Base-by-base conservation (phyloP, 176 grass and related monocot species). In the Metroxylon sagu region DNA sequence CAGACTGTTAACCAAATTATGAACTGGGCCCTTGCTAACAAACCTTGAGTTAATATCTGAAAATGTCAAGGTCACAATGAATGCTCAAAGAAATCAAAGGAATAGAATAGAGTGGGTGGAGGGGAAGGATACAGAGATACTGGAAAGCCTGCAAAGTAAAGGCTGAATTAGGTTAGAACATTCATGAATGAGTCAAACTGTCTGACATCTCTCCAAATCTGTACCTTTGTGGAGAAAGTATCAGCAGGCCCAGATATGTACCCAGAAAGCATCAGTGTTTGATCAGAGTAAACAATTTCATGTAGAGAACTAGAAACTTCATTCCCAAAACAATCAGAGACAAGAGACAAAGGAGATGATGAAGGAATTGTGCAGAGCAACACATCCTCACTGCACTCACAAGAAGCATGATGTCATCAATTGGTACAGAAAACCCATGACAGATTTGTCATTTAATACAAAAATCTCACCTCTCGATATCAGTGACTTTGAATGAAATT, bases 11-110 rank as follows among this genome's bases (percentile, higher is more conserved):
- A 97, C 73, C 72, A 85, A 80, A 75, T 91, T 88, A 79, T 97
- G 87, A 69, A 97, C 80, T 35, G 72, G 78, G 55, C 68, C 77
- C 68, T 76, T 88, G 76, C 72, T 80, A 57, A 97, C 72, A 30
- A 88, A 88, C 79, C 92, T 97, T 56, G 78, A 91, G 81, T 97
- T 97, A 61, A 97, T 87, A 71, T 90, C 92, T 97, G 50, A 76
- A 50, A 52, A 70, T 65, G 74, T 86, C 70, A 86, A 89, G 80
- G 62, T 69, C 56, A 43, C 65, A 55, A 68, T 61, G 25, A 78
- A 76, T 1, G 52, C 53, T 65, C 67, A 27, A 56, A 74, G 61
- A 71, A 25, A 60, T 67, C 35, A 43, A 43, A 14, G 35, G 35
- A 43, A 43, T 43, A 43, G 35, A 43, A 43, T 7, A 10, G 8